phyloP scores from a whole-genome alignment of 2,329 filamentous ascomycete species.

The Anisogramma anomala region DNA sequence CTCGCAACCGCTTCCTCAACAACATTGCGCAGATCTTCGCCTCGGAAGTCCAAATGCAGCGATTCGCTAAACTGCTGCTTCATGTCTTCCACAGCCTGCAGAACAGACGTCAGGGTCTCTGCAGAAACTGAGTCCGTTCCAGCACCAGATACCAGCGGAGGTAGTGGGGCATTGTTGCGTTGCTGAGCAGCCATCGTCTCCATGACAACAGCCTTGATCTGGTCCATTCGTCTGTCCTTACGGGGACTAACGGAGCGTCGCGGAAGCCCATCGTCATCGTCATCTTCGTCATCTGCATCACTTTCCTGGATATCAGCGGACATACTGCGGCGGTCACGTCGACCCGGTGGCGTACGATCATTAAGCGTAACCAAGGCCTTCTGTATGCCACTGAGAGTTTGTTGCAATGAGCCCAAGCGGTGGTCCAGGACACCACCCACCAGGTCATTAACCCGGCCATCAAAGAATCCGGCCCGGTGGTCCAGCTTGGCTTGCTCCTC shows the following conservation, averaged over 20 bases:
- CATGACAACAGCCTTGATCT: constrained; percentile 60
- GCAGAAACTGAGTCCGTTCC: constrained; percentile 18
- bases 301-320: constrained; percentile 66
- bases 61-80: constrained; percentile 40
- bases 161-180: constrained; percentile 24
- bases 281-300: constrained; percentile 90
- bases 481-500: constrained; percentile 76
- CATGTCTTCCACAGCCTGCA: constrained; percentile 57
- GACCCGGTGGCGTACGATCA: constrained; percentile 38
- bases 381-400: constrained; percentile 65
- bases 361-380: constrained; percentile 50
- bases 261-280: constrained; percentile 39
- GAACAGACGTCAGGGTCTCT: constrained; percentile 38
- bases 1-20: constrained; percentile 52
- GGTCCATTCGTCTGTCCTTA: constrained; percentile 68
- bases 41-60: constrained; percentile 32
- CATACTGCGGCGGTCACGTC: constrained; percentile 59
- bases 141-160: constrained; percentile 16
- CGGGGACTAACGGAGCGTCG: constrained; percentile 66
- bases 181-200: constrained; percentile 60
- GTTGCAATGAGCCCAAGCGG: constrained; percentile 70
- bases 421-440: constrained; percentile 67
- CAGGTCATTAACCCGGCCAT: constrained; percentile 76
- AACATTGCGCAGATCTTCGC: constrained; percentile 47
- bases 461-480: constrained; percentile 76